These are phyloP conservation scores for Grosmannia penicillata DNA, from an alignment of 2,329 filamentous ascomycete species.

Conservation along the genomic window DNA sequence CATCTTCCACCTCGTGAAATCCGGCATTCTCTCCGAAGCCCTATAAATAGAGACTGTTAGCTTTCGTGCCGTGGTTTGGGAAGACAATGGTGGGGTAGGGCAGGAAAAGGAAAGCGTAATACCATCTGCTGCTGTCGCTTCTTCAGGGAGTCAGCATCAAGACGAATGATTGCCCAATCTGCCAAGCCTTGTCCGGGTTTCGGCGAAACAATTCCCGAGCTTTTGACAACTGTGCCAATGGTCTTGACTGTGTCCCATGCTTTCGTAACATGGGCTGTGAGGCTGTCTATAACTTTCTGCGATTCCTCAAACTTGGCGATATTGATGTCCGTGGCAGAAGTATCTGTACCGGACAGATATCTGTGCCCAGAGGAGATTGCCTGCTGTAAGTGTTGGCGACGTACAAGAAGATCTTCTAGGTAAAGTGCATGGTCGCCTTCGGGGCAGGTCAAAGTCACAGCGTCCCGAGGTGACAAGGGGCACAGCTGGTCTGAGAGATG, in stretches of 20 bases:
- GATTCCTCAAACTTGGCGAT: not conserved
- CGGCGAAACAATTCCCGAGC: not conserved
- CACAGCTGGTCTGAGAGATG: not conserved
- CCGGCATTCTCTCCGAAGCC: not conserved
- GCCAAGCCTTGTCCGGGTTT: not conserved
- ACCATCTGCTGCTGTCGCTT: no score
- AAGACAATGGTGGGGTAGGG: no score
- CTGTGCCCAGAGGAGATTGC: no score
- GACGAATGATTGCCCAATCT: not conserved
- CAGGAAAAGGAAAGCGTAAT: no score
- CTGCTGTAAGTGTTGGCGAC: not conserved
- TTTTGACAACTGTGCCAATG: not conserved
- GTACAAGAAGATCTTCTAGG: not conserved
- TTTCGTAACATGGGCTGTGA: not conserved
- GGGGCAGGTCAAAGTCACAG: not conserved
- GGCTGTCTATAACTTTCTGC: not conserved
- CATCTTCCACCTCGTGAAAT: not conserved
- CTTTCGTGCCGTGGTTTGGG: no score
- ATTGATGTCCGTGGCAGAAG: not conserved
- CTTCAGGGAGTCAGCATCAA: not conserved
- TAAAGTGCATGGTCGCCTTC: not conserved
- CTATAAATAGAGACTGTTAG: no score
- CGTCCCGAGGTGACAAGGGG: not conserved
- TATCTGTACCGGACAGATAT: no score
- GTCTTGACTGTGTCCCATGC: not conserved